Evolutionary conservation across 805 yeast genomes (phyloP).

Genomic region (Vanderwaltozyma polyspora): DNA sequence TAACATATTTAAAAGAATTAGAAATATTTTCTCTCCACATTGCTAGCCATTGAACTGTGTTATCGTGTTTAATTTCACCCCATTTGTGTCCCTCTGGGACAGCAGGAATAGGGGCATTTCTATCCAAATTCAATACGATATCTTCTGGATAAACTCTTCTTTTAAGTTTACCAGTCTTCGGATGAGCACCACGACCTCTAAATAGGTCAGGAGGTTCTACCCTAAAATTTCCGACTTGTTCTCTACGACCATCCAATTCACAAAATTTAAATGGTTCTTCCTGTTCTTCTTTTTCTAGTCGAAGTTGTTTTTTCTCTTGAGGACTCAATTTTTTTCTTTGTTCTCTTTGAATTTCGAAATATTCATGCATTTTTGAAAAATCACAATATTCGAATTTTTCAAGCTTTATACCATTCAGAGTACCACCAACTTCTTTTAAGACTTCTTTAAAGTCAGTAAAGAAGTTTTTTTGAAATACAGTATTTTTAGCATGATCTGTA

Average conservation of each 20-base stretch:
- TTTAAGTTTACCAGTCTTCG: constrained; percentile 86
- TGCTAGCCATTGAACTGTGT: constrained; percentile 89
- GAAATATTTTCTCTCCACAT: constrained; percentile 94
- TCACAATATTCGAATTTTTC: constrained; percentile 60
- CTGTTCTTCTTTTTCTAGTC: constrained; percentile 56
- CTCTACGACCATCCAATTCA: constrained; percentile 73
- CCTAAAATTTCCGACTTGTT: constrained; percentile 86
- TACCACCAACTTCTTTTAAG: constrained; percentile 59
- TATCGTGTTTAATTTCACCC: constrained; percentile 85
- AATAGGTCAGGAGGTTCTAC: constrained; percentile 95
- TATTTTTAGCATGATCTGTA: constrained; percentile 80
- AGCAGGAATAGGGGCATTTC: constrained; percentile 58
- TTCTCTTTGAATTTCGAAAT: constrained; percentile 59
- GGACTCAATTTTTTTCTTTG: constrained; percentile 57
- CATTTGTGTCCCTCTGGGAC: constrained; percentile 84
- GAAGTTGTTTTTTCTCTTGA: constrained; percentile 65
- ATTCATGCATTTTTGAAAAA: constrained; percentile 59
- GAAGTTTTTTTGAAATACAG: constrained; percentile 77
- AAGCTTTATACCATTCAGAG: constrained; percentile 36
- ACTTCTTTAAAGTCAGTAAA: constrained; percentile 68
- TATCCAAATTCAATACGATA: constrained; percentile 71
- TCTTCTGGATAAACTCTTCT: constrained; percentile 84
- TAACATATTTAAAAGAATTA: constrained; percentile 73
- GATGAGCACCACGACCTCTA: constrained; percentile 95
- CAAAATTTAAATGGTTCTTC: constrained; percentile 82